phyloP scores from a whole-genome alignment of 805 yeast genomes.

The Candida silvicultrix region DNA sequence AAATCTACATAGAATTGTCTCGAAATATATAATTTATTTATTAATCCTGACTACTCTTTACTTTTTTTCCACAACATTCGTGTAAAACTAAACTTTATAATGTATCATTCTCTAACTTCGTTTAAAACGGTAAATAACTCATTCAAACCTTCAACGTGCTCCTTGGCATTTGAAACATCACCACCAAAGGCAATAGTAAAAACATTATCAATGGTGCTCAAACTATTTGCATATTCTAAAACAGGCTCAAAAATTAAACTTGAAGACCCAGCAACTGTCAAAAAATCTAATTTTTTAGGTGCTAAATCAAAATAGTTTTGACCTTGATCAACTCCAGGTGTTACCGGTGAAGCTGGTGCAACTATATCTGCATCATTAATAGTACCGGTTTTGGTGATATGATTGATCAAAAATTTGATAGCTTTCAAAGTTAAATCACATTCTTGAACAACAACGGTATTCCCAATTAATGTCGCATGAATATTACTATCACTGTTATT shows the following conservation, averaged over 20 bases:
- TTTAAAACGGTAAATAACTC: constrained; percentile 51
- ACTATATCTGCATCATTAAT: constrained; percentile 16
- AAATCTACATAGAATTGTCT: not conserved
- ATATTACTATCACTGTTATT: constrained; percentile 63
- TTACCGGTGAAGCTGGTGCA: constrained; percentile 24
- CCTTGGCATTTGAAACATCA: constrained; percentile 51
- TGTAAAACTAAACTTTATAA: too few species aligned
- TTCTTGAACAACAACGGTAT: constrained; percentile 68
- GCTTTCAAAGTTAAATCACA: constrained; percentile 52
- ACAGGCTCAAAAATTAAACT: constrained; percentile 66
- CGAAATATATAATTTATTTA: too few species aligned
- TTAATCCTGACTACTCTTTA: too few species aligned
- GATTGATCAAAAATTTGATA: constrained; percentile 42
- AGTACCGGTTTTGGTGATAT: constrained; percentile 23
- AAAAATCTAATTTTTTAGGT: constrained; percentile 27
- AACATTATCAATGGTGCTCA: constrained; percentile 38
- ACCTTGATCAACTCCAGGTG: constrained; percentile 14
- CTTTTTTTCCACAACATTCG: too few species aligned
- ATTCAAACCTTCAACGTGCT: constrained; percentile 62
- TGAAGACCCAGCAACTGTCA: constrained; percentile 59
- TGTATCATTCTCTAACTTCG: not conserved
- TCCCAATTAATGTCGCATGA: constrained; percentile 71
- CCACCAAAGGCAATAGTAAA: constrained; percentile 59
- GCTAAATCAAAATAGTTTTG: not conserved
- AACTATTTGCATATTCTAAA: constrained; percentile 45